Percentiles rank a stretch among this genome's conserved stretches.
These are phyloP conservation scores for Conidiobolus incongruus DNA, from an alignment of 371 early-diverging fungal genomes.

Conservation along the genomic window DNA sequence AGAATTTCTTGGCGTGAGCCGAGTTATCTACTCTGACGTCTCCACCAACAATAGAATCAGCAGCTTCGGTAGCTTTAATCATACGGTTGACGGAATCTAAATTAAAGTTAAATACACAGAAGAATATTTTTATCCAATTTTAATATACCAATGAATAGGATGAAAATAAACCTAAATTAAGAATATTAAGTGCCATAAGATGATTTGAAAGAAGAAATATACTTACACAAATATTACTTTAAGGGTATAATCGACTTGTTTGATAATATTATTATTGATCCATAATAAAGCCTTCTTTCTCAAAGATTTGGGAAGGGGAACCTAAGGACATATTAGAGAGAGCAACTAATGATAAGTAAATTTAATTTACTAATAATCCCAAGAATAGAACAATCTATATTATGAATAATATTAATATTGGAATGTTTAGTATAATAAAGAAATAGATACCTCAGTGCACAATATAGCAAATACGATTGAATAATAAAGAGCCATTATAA, in stretches of 20 bases:
- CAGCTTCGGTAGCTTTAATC: constrained; percentile 22
- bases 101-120: not conserved
- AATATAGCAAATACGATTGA: constrained; percentile 16
- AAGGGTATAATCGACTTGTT: constrained; percentile 18
- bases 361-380: constrained; percentile 8
- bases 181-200: not conserved
- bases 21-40: constrained; percentile 29
- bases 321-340: constrained; percentile 17
- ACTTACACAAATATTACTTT: constrained; percentile 37
- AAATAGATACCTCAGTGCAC: constrained; percentile 15
- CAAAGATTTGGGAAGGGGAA: not conserved
- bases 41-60: constrained; percentile 10
- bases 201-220: not conserved
- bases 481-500: constrained; percentile 23
- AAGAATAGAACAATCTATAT: constrained; percentile 23
- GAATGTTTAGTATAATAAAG: constrained; percentile 4
- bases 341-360: constrained; percentile 6
- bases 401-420: constrained; percentile 15
- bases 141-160: constrained; percentile 29
- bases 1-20: constrained; percentile 47
- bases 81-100: constrained; percentile 46
- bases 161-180: constrained; percentile 25
- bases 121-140: not conserved
- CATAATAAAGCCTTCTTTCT: not conserved
- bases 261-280: constrained; percentile 12